Evolutionary conservation across 352 stramenopile species (phyloP), one percentile per base, ranked within the genome.

Genomic region (Blastocystis sp.): DNA sequence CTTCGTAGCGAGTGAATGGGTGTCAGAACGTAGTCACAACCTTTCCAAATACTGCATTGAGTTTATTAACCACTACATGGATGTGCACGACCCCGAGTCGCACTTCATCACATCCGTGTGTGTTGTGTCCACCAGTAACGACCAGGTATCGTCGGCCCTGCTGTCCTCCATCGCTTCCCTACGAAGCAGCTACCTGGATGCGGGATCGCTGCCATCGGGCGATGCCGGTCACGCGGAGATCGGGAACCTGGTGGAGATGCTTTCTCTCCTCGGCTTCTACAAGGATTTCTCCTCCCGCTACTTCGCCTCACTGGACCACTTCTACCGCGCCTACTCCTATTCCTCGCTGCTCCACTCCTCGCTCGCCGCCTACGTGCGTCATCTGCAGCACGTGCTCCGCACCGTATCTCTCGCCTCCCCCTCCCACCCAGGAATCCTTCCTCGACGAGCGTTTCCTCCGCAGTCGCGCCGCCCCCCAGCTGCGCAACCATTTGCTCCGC

Each of bases 321-420:
- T 78, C 38, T 78, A 78, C 48, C 36, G 42, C 7, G 49, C 29
- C 16, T 78, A 59, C 51, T 42, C 67, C 0, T 78, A 78, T 40
- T n/a, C 34, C 16, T 42, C 49, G 27, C 51, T 78, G 40, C 42
- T 48, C 14, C 38, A 78, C 21, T 61, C 27, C 16, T 29, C 38
- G 16, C 27, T 78, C 11, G 18, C 38, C 1, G 24, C 16, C 18
- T 59, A 59, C 11, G 32, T 59, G n/a, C 51, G 32, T 14, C 51
- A 59, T 27, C n/a, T 59, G 4, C 51, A 59, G 51, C 11, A 59
- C 11, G 51, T 59, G n/a, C 51, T 59, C 7, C 32, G 18, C 7
- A 59, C 51, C n/a, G 51, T 59, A 16, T 3, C 7, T 3, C 3
- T 59, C 18, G 11, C 11, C n/a, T n/a, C n/a, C n/a, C n/a, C n/a